Evolutionary conservation across 2,329 filamentous ascomycete species (phyloP), one percentile per base, ranked within the genome.

Genomic region (Penicillium nordicum): DNA sequence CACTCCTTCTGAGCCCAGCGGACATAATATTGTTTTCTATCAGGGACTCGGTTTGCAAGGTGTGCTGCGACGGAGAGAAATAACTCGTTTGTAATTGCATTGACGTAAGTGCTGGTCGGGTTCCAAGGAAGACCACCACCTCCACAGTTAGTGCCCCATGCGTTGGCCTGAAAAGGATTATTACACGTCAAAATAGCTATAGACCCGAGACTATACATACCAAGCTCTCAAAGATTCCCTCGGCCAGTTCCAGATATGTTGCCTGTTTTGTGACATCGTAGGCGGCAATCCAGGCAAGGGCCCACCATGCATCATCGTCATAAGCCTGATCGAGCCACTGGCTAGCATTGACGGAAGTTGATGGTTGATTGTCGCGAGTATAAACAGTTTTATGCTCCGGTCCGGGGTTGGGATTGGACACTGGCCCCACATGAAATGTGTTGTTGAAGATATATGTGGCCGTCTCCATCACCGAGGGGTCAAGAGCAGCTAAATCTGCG

Each of bases 11-110:
- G 62, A 0, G 82, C 82, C 72, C 75, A 79, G 40, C 72, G 60
- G 3, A 76, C 61, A 54, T 82, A 83, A 25, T 74, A 69, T 0
- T 63, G 51, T 10, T 74, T 73, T 14, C 48, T 48, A 1, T 64
- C 58, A 0, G 70, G 61, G 0, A 73, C 75, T 3, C 83, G 79
- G 38, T 80, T 83, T 2, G 82, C 82, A 8, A 85, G 75, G 55
- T 82, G 79, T 8, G 82, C 81, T 2, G 82, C 82, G 0, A 81
- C 74, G 3, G 76, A 78, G 2, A 85, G 68, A 65, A 83, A 85
- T 3, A 85, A 77, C 60, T 82, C 81, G 55, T 84, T 85, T 2
- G 80, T 76, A 32, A 86, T 82, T 1, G 82, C 80, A 57, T 80
- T 82, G 44, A 79, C 73, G 57, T 81, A 80, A 3, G 71, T 69